Evolutionary conservation across 1,284 basidiomycete genomes (phyloP).

Genomic region (Phylloporus sp.): DNA sequence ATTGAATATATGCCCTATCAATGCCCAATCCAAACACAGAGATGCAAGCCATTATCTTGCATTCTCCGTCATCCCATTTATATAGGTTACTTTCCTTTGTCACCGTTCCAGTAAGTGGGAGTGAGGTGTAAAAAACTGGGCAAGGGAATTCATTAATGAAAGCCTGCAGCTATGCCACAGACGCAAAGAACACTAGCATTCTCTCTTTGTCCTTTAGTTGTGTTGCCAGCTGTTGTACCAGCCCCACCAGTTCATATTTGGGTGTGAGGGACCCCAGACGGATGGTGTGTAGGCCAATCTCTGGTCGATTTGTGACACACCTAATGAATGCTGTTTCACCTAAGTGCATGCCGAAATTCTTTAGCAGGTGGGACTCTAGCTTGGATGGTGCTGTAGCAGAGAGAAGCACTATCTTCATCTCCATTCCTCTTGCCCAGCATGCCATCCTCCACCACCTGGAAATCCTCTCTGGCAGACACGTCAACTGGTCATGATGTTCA

Average conservation of each 20-base stretch:
- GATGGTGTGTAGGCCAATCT: not conserved
- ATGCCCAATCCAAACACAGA: not conserved
- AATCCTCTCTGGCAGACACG: not conserved
- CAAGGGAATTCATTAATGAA: slow-evolving; percentile 3
- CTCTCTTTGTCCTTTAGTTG: not conserved
- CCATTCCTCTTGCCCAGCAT: not conserved
- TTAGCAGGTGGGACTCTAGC: not conserved
- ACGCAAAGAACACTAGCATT: slow-evolving; percentile 14
- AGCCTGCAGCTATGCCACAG: not conserved
- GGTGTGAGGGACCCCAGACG: not conserved
- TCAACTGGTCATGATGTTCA: not conserved
- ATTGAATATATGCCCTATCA: not conserved
- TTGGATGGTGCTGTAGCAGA: not conserved
- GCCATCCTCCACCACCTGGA: not conserved
- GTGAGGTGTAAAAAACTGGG: too few relatives aligned
- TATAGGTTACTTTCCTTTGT: not conserved
- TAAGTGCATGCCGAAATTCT: not conserved
- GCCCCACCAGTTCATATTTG: not conserved
- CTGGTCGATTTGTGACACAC: not conserved
- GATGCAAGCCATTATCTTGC: slow-evolving; percentile 9
- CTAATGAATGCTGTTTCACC: not conserved
- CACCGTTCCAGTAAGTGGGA: too few relatives aligned
- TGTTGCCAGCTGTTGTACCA: not conserved
- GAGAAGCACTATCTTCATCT: not conserved
- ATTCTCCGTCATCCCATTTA: not conserved